Conservation (phyloP, 2,329 filamentous ascomycete genomes). For the Fusarium subtropicale region DNA sequence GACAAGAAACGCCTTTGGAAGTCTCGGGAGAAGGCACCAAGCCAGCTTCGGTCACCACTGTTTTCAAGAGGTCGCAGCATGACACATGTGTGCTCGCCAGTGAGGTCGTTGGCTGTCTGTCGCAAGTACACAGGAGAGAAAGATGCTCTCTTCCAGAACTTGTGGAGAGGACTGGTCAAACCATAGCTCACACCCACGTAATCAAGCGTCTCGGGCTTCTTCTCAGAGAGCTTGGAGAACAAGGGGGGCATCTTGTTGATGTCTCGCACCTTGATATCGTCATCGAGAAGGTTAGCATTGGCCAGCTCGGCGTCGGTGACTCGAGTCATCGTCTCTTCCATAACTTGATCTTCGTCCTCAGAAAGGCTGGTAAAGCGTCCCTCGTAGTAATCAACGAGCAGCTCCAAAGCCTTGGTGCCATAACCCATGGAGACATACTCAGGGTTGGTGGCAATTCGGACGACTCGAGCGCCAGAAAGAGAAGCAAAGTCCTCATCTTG, state of each 20-base stretch:
- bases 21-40: conserved; percentile 89
- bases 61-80: conserved; percentile 87
- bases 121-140: conserved; percentile 94
- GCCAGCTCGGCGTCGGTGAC: conserved; percentile 86
- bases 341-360: conserved; percentile 70
- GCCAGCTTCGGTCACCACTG: conserved; percentile 80
- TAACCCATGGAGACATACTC: conserved; percentile 95
- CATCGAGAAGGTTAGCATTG: conserved; percentile 79
- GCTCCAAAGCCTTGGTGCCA: conserved; percentile 85
- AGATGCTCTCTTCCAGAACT: conserved; percentile 92
- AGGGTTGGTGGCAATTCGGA: conserved; percentile 95
- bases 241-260: conserved; percentile 92
- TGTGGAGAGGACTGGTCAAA: conserved; percentile 86
- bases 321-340: conserved; percentile 75
- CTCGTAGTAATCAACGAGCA: conserved; percentile 93
- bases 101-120: conserved; percentile 95
- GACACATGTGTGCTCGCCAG: conserved; percentile 96
- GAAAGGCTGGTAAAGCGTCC: conserved; percentile 88
- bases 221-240: conserved; percentile 88
- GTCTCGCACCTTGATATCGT: conserved; percentile 90
- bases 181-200: conserved; percentile 97
- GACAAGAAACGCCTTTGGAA: conserved; percentile 95
- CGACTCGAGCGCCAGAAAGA: conserved; percentile 89
- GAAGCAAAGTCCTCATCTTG: conserved; percentile 97
- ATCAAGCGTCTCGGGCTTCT: conserved; percentile 82